Percentiles rank a stretch among this genome's conserved stretches.
Evolutionary conservation across 306 rosid genomes (phyloP).

Genomic region (Malus asiatica): DNA sequence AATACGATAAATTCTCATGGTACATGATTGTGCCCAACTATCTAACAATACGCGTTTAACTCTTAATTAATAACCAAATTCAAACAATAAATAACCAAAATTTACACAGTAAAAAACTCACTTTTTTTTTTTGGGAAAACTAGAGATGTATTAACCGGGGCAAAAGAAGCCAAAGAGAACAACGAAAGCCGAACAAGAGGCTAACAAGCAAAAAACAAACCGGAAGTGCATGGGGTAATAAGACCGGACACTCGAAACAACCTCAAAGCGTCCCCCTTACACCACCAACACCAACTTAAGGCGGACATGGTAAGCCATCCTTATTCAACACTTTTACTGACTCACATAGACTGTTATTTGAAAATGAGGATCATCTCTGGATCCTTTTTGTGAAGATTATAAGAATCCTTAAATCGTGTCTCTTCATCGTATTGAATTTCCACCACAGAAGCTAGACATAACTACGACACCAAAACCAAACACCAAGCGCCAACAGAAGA

Average conservation of each 20-base stretch:
- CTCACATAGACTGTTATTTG: not conserved
- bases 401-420: accelerated
- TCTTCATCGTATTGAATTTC: not conserved
- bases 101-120: not conserved
- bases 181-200: no score
- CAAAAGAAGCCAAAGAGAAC: no score
- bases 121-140: no score
- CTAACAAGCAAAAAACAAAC: no score
- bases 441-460: not conserved
- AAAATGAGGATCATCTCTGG: accelerated
- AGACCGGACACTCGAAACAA: no score
- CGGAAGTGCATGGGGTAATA: no score
- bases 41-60: not conserved
- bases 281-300: no score
- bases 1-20: no score
- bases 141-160: no score
- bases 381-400: accelerated
- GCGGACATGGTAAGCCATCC: no score
- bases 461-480: not conserved
- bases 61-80: not conserved
- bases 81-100: not conserved
- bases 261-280: no score
- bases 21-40: no score
- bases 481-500: not conserved
- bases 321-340: not conserved